Base-by-base conservation (phyloP, 306 rosid species). In the Rosa multiflora region DNA sequence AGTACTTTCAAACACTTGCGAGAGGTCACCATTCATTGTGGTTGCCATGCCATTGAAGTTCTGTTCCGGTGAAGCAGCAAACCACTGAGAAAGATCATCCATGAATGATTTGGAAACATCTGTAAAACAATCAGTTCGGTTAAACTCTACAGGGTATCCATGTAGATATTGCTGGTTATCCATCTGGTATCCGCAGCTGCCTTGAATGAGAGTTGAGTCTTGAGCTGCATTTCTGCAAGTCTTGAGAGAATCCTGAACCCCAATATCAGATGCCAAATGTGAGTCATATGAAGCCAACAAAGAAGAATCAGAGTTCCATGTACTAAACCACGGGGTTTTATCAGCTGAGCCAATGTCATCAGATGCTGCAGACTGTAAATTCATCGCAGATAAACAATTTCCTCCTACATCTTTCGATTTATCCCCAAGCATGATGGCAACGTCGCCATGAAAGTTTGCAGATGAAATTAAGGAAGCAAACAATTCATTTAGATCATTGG, bases 11-110 rank as follows among this genome's bases (percentile, higher is more conserved):
- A 64, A 52, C 43, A 88, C 78, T 62, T 85, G 88, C 39, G 88
- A 70, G 82, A 82, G 64, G 46, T 73, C 84, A 66, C 72, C 83
- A 46, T 80, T 82, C 81, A 83, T 61, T 76, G 87, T 64, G 70
- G 64, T 79, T 76, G 51, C 79, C 76, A 81, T 53, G 76, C 62
- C 78, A 53, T 77, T 59, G 82, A 53, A 75, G 64, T 75, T 79
- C 35, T 82, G 83, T 29, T 86, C 90, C 11, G 82, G 84, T 67
- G 89, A 79, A 77, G 89, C 80, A 75, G 47, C 78, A 78, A 91
- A 83, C 93, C 88, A 91, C 76, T 88, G 91, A 47, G 85, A 85
- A 55, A 92, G 82, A 77, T 88, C 97, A 59, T 94, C 97, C 78
- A 72, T 76, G 61, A 82, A 79, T 76, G 87, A 72, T 59, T 88